Base-by-base conservation (phyloP, 495 filamentous ascomycete genomes). In the Paragyromitra xinjiangensis region DNA sequence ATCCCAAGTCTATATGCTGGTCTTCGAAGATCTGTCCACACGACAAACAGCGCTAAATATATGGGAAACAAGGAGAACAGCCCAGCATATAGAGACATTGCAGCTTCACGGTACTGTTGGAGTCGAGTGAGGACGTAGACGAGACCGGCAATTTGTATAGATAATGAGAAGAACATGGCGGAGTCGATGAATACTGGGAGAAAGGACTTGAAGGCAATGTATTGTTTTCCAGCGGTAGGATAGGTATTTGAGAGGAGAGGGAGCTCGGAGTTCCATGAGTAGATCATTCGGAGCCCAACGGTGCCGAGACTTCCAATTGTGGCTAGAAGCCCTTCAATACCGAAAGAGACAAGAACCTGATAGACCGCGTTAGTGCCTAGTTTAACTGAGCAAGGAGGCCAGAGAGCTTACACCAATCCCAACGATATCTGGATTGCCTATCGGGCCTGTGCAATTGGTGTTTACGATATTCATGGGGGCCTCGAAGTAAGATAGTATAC, bases 81-180 rank as follows among this genome's bases (percentile, higher is more conserved):
- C 29, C 56, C 56, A 4, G 56, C 56, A 12, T 61, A 61, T 29
- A 61, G 26, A 61, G 22, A 34, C 56, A 61, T 61, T 7, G 56
- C 56, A 26, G 56, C 56, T n/a, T 61, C 56, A 9, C 56, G 56
- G 56, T 61, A 61, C 14, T 39, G 26, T 39, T 61, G 4, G 29
- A 61, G 56, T 2, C 14, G 56, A 14, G 56, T n/a, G 26, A 61
- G 29, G 56, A 61, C 56, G 26, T 61, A 61, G 26, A 61, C 56
- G 2, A 61, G 14, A 12, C 42, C 48, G 24, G 65, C 65, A n/a
- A 58, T 26, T 40, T 39, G 45, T 24, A 69, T 55, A 7, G 65
- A 69, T 22, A 69, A 19, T 5, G 40, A 48, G 53, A 69, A 69
- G 48, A 16, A 69, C 34, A 55, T 69, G 8, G 65, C 65, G 2